Percentiles rank a stretch among this genome's conserved stretches.
phyloP scores from a whole-genome alignment of 805 yeast species.

The Candida railenensis region DNA sequence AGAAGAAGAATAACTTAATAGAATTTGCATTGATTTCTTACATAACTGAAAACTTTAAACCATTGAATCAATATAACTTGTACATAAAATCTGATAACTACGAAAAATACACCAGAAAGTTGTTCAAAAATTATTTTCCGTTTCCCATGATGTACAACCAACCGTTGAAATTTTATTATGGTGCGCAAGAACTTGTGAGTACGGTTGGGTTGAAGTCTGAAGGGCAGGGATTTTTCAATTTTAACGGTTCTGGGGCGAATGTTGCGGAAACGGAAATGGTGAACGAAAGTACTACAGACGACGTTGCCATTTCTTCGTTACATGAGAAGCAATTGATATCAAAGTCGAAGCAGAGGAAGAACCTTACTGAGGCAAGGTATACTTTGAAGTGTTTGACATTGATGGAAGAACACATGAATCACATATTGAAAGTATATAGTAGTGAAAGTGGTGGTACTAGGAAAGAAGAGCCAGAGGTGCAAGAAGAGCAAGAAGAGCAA shows the following conservation, averaged over 20 bases:
- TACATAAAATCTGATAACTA: slow-evolving; percentile 59
- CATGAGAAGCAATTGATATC: slow-evolving; percentile 36
- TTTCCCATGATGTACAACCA: slow-evolving; percentile 77
- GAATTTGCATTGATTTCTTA: slow-evolving; percentile 30
- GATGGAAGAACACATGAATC: slow-evolving; percentile 19
- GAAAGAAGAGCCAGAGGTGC: slow-evolving; percentile 7
- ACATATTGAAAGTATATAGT: slow-evolving; percentile 14
- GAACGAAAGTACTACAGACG: slow-evolving; percentile 15
- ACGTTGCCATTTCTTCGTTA: slow-evolving; percentile 32
- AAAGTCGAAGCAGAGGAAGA: slow-evolving; percentile 30
- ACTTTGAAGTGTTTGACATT: slow-evolving; percentile 30
- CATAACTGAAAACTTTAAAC: slow-evolving; percentile 39
- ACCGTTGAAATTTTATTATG: slow-evolving; percentile 47
- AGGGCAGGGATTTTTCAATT: slow-evolving; percentile 28
- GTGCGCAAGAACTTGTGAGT: slow-evolving; percentile 34
- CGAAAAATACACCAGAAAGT: slow-evolving; percentile 55
- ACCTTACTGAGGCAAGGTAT: slow-evolving; percentile 31
- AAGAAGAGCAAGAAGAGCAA: slow-evolving; percentile 11
- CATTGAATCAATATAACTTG: slow-evolving; percentile 56
- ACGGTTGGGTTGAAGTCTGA: slow-evolving; percentile 28
- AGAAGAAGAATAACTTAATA: slow-evolving; percentile 7
- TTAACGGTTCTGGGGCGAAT: slow-evolving; percentile 14
- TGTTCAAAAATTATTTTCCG: slow-evolving; percentile 53
- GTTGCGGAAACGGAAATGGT: slow-evolving; percentile 30
- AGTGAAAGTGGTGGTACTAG: slow-evolving; percentile 7